Evolutionary conservation across 2,329 filamentous ascomycete genomes (phyloP), one percentile per base, ranked within the genome.

Genomic region (Aspergillus pseudoterreus): DNA sequence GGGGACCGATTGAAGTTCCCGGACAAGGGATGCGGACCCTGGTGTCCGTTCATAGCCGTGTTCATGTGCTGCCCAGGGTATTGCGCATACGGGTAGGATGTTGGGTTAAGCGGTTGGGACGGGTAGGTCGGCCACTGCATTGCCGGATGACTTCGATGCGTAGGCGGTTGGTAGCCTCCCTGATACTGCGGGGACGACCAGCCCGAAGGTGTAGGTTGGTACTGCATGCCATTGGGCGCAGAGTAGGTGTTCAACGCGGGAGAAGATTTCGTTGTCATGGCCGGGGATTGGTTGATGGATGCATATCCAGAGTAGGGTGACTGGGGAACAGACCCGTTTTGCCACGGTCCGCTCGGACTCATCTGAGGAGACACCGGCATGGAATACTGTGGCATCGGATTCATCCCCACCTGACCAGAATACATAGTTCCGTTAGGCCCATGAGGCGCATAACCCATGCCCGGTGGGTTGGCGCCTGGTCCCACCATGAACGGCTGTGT

Each of bases 1-100:
- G 87, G 84, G 62, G 90, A 89, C 52, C 91, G 82, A 65, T 88
- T 90, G 66, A 83, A 95, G 71, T 87, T 94, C 33, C 90, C 90
- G 12, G 90, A 89, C 51, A 95, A 84, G 5, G 90, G 88, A 67
- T 96, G 90, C 65, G 91, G 87, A 52, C 82, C 83, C 69, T 88
- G 85, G 8, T 85, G 82, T 62, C 88, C 88, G 55, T 87, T 80
- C 22, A 88, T 84, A 45, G 85, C 85, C 47, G 80, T 78, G 21
- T 66, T 63, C 54, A 72, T 60, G 32, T 66, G 59, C 56, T 88
- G 83, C 15, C 78, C 82, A 4, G 89, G 87, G 43, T 92, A 78
- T 64, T 95, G 90, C 2, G 89, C 87, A 67, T 87, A 96, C 1
- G 85, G 79, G 70, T 95, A 96, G 1, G 84, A 82, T 27, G 66